phyloP scores from a whole-genome alignment of 345 rosid species.

The Eucalyptus coolabah region DNA sequence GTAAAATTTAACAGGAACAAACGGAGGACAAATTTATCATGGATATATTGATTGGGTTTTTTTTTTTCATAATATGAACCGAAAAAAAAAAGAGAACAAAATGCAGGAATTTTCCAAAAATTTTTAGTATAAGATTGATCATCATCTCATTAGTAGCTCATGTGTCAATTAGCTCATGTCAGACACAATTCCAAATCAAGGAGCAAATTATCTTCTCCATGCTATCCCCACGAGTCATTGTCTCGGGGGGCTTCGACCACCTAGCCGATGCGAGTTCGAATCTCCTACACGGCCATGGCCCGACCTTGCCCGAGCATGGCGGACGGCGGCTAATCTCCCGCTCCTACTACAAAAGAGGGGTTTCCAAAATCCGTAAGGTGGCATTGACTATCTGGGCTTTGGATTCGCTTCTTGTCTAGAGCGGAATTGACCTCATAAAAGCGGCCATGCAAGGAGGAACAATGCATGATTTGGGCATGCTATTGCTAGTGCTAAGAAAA shows the following conservation, averaged over 20 bases:
- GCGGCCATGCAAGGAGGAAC: neutral
- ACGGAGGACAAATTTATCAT: rapidly evolving
- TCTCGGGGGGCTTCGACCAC: neutral
- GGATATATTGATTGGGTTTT: rapidly evolving
- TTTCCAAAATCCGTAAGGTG: neutral
- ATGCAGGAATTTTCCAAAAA: neutral
- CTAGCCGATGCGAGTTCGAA: neutral
- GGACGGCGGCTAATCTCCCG: neutral
- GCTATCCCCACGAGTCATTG: neutral
- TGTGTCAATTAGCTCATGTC: neutral
- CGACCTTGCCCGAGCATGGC: neutral
- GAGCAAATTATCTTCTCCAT: neutral
- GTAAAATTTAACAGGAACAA: too few species aligned
- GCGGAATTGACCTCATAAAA: neutral
- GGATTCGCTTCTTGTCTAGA: neutral
- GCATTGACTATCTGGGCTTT: neutral
- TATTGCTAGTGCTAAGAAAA: neutral
- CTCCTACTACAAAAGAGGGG: neutral
- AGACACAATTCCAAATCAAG: rapidly evolving
- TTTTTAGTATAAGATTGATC: rapidly evolving
- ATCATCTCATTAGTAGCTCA: neutral
- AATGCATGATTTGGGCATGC: neutral
- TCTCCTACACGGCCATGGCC: rapidly evolving
- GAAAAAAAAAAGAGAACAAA: neutral
- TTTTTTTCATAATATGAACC: too few species aligned